Base-by-base conservation (phyloP, 2,329 filamentous ascomycete genomes). In the Fusarium sp. region DNA sequence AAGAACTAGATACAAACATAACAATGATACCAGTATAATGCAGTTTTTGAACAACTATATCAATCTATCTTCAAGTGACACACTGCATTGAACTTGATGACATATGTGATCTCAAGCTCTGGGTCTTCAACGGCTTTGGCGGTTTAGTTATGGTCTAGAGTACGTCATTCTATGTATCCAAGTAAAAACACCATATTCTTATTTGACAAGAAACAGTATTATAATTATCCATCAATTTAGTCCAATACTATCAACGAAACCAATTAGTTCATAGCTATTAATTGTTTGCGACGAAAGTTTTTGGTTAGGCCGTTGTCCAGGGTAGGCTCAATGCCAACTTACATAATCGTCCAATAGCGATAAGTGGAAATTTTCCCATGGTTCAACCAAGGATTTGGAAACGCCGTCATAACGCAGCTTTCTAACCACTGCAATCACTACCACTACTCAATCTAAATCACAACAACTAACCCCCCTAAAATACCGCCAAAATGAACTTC, bases 401-500 rank as follows among this genome's bases (percentile, higher is more conserved):
- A 40, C 58, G 34, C 53, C 62, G 56, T 42, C 56, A 61, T 63
- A 68, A 54, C 62, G 47, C 38, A 68, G 54, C 56, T 47, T 52
- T 50, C 38, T 62, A 57, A 41, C 49, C 57, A 57, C 31, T 23
- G 13, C 52, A 53, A 50, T 58, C 23, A 26, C 18, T 26, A 46
- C 42, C 9, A 40, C 40, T n/a, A 37, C 13, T 23, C 16, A 49
- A 36, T 31, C 31, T 30, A 38, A 52, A 63, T 23, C 23, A 52
- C 42, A 31, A 42, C 38, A 37, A 41, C 20, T n/a, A 51, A 34
- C 16, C 41, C 41, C 44, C 8, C 38, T 6, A n/a, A 36, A 69
- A 51, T 18, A 72, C 62, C 73, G 70, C 55, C 67, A 80, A 72
- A 20, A 83, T 83, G 81, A 82, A 79, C 74, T 82, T 83, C 74